These are phyloP conservation scores for Tolypocladium guangdongense DNA, from an alignment of 2,329 filamentous ascomycete genomes.

Conservation along the genomic window DNA sequence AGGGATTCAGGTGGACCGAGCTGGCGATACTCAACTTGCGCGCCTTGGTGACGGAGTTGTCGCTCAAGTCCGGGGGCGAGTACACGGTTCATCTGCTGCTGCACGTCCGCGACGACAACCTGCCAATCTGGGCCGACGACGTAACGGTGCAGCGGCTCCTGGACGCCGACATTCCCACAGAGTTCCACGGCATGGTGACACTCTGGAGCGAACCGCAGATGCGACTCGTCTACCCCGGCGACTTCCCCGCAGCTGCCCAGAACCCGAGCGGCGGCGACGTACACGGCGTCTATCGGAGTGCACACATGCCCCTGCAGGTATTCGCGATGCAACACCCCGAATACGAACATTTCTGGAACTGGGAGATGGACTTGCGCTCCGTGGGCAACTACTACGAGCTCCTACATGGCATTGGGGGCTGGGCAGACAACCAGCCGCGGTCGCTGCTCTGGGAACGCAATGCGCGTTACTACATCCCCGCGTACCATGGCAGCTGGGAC, in stretches of 20 bases:
- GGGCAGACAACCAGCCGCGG: conserved; percentile 57
- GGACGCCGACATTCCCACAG: conserved; percentile 51
- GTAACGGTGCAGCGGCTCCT: conserved; percentile 62
- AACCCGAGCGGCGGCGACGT: conserved; percentile 47
- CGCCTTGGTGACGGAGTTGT: conserved; percentile 68
- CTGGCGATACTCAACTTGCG: conserved; percentile 74
- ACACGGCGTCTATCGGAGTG: conserved; percentile 58
- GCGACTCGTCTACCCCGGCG: conserved; percentile 61
- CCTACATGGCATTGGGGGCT: conserved; percentile 54
- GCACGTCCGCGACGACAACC: conserved; percentile 69
- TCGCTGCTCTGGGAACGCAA: conserved; percentile 70
- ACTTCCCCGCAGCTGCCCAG: conserved; percentile 57
- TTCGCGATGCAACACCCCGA: conserved; percentile 53
- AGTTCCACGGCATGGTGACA: conserved; percentile 71
- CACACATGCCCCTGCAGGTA: conserved; percentile 52
- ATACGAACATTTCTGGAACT: conserved; percentile 59
- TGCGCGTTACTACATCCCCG: conserved; percentile 65
- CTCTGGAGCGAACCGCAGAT: conserved; percentile 82
- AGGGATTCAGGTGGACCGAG: conserved; percentile 65
- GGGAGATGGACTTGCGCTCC: conserved; percentile 59
- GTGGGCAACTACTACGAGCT: conserved; percentile 62
- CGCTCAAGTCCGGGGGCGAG: conserved; percentile 67
- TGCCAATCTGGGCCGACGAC: conserved; percentile 73
- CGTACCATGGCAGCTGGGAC: conserved; percentile 58
- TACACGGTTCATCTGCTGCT: conserved; percentile 76